Conservation (phyloP, 345 rosid genomes). For the Citrus cavaleriei region DNA sequence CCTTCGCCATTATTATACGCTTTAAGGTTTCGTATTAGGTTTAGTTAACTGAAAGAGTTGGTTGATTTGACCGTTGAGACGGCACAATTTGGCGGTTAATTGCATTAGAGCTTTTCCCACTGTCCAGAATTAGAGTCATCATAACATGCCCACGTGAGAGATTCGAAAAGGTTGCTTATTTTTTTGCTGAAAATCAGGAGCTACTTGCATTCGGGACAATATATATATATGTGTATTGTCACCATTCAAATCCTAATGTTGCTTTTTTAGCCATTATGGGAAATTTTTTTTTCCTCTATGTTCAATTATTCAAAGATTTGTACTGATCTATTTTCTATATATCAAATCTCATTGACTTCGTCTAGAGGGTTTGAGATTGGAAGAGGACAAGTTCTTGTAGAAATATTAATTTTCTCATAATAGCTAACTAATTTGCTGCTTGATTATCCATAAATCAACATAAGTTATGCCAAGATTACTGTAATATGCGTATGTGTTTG, state of each 20-base stretch:
- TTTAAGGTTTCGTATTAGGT: conserved; percentile 55
- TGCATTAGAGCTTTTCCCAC: neutral
- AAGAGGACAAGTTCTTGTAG: neutral
- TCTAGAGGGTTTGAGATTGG: neutral
- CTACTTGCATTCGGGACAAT: neutral
- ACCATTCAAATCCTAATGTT: neutral
- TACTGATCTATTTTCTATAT: neutral
- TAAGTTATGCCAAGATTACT: no score
- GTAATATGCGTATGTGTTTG: no score
- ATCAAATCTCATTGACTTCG: neutral
- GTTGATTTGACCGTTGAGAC: conserved; percentile 46
- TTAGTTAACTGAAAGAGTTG: conserved; percentile 41
- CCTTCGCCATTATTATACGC: neutral
- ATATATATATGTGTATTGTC: neutral
- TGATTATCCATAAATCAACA: no score
- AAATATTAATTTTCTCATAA: neutral
- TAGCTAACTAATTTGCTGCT: no score
- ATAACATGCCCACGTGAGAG: neutral
- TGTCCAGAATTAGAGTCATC: neutral
- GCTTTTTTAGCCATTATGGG: neutral
- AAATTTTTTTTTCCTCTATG: neutral
- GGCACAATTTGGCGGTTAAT: neutral
- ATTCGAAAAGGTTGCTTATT: neutral
- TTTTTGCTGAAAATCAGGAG: neutral
- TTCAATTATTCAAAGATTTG: neutral